Percentiles rank a stretch among this genome's conserved stretches.
These are phyloP conservation scores for Ogataea allantospora DNA, from an alignment of 805 yeast species.

Conservation along the genomic window DNA sequence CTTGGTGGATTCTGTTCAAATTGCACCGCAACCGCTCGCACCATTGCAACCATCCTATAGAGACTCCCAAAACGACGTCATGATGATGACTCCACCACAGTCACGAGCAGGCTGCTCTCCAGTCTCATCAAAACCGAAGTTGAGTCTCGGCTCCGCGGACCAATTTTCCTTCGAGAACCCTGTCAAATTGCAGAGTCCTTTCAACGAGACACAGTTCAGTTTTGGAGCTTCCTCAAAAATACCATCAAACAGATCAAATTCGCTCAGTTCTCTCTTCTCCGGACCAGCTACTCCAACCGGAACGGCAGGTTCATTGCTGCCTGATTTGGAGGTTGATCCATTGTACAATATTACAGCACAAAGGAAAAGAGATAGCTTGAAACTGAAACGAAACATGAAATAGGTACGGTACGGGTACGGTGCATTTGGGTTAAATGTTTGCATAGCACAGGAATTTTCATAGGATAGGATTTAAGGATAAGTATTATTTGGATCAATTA, in stretches of 20 bases:
- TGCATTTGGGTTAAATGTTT: background rate
- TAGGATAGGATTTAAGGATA: slow-evolving; percentile 1
- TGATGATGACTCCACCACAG: slow-evolving; percentile 23
- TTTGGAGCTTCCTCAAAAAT: slow-evolving; percentile 5
- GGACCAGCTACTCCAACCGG: slow-evolving; percentile 6
- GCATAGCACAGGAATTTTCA: slow-evolving; percentile 2
- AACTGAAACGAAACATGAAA: slow-evolving; percentile 43
- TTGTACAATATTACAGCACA: slow-evolving; percentile 45
- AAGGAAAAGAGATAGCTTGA: slow-evolving; percentile 51
- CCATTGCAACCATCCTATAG: slow-evolving; percentile 8
- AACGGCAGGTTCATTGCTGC: slow-evolving; percentile 1
- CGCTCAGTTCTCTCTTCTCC: slow-evolving; percentile 7
- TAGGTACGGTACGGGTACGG: too few relatives aligned
- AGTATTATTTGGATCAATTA: background rate
- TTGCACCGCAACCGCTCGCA: slow-evolving; percentile 13
- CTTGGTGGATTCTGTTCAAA: slow-evolving; percentile 33
- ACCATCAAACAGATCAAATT: slow-evolving; percentile 9
- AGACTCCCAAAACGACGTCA: slow-evolving; percentile 14
- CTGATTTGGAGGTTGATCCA: slow-evolving; percentile 31
- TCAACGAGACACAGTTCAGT: slow-evolving; percentile 16
- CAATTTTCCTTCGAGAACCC: slow-evolving; percentile 24
- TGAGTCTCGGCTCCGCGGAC: slow-evolving; percentile 13
- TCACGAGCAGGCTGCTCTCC: slow-evolving; percentile 19
- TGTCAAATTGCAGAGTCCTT: slow-evolving; percentile 26
- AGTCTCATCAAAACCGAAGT: slow-evolving; percentile 12